phyloP scores from a whole-genome alignment of 2,329 filamentous ascomycete genomes.

The Setomelanomma holmii region DNA sequence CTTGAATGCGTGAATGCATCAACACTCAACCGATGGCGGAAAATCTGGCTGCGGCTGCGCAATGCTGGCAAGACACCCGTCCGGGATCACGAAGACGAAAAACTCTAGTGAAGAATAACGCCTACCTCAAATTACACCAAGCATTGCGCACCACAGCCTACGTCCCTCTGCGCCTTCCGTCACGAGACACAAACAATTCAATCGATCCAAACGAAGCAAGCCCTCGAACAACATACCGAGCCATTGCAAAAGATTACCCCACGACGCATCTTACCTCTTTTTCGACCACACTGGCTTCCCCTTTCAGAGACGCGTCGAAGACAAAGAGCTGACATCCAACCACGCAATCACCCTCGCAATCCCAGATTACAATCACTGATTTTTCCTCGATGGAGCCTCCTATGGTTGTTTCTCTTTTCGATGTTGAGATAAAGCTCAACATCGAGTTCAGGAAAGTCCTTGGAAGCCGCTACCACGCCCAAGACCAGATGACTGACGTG shows the following conservation, averaged over 20 bases:
- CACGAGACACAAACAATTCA: neutral
- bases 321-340: neutral
- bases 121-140: neutral
- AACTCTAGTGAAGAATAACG: neutral
- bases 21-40: neutral
- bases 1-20: neutral
- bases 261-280: neutral
- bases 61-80: neutral
- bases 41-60: neutral
- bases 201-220: neutral
- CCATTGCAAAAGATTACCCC: neutral
- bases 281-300: neutral
- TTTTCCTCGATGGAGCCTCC: neutral
- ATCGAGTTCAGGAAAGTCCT: neutral
- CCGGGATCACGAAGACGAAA: neutral
- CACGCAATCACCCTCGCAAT: neutral
- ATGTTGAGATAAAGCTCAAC: neutral
- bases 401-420: neutral
- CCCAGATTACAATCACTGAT: neutral
- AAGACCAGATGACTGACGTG: neutral
- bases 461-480: neutral
- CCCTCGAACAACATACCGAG: neutral
- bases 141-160: neutral
- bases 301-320: neutral
- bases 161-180: neutral